phyloP scores from a whole-genome alignment of 2,329 filamentous ascomycete species.

The Clonostachys chloroleuca region DNA sequence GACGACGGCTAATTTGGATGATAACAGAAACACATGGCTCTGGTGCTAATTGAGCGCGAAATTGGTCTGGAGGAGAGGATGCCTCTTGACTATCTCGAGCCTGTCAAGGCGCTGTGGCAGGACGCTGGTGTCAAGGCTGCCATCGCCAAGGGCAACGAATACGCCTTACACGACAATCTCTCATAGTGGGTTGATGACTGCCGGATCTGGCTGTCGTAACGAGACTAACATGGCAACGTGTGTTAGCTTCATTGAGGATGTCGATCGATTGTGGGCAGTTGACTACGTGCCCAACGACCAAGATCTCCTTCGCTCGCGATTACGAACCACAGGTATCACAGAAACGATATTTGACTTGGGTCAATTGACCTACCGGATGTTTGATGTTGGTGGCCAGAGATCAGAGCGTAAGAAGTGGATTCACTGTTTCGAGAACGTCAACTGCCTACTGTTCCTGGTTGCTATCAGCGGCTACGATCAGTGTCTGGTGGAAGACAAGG shows the following conservation, averaged over 20 bases:
- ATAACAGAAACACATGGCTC: slow-evolving; percentile 67
- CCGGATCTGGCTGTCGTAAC: not conserved
- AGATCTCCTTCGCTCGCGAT: slow-evolving; percentile 83
- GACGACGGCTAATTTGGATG: slow-evolving; percentile 27
- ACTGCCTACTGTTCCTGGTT: slow-evolving; percentile 87
- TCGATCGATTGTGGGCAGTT: slow-evolving; percentile 70
- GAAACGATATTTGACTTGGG: slow-evolving; percentile 92
- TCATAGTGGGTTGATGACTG: slow-evolving; percentile 65
- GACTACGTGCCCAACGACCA: slow-evolving; percentile 89
- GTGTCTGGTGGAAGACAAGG: slow-evolving; percentile 92
- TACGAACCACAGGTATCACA: slow-evolving; percentile 92
- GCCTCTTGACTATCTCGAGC: slow-evolving; percentile 71
- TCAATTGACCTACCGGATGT: slow-evolving; percentile 93
- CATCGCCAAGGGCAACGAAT: slow-evolving; percentile 94
- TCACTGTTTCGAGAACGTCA: slow-evolving; percentile 92
- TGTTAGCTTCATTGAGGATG: slow-evolving; percentile 73
- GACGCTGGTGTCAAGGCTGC: slow-evolving; percentile 81
- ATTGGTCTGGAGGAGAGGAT: slow-evolving; percentile 78
- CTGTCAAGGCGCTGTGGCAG: slow-evolving; percentile 79
- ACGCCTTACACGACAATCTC: slow-evolving; percentile 91
- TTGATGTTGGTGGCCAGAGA: slow-evolving; percentile 87
- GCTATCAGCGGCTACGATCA: slow-evolving; percentile 97
- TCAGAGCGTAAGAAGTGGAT: slow-evolving; percentile 98
- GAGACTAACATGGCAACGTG: no score
- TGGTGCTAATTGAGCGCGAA: slow-evolving; percentile 76